Conservation (phyloP, 1,139 yeast genomes). For the Debaryomyces psychrophilus region DNA sequence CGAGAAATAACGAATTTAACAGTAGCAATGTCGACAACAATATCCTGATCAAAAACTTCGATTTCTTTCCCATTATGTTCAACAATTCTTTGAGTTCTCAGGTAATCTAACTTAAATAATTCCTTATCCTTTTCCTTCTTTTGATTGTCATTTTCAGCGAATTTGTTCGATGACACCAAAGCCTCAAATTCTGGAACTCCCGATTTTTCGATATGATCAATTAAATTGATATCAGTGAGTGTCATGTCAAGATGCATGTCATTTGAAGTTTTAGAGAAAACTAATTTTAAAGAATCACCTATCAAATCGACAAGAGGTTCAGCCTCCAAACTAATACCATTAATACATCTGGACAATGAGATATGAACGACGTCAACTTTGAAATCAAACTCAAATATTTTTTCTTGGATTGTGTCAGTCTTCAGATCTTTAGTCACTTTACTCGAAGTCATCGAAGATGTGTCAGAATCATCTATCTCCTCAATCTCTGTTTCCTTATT, state of each 20-base stretch:
- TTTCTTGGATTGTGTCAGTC: slow-evolving; percentile 49
- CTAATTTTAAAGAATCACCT: slow-evolving; percentile 65
- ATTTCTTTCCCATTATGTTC: slow-evolving; percentile 56
- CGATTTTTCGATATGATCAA: slow-evolving; percentile 73
- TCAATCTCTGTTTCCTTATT: slow-evolving; percentile 24
- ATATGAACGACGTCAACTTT: slow-evolving; percentile 65
- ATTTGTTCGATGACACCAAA: slow-evolving; percentile 68
- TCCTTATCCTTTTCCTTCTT: slow-evolving; percentile 38
- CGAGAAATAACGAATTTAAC: slow-evolving; percentile 77
- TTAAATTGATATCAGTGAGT: slow-evolving; percentile 66
- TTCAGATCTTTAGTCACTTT: slow-evolving; percentile 9
- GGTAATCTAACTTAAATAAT: slow-evolving; percentile 65
- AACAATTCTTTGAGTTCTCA: slow-evolving; percentile 64
- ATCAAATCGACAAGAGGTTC: slow-evolving; percentile 72
- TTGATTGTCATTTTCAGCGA: slow-evolving; percentile 34
- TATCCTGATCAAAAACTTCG: slow-evolving; percentile 77
- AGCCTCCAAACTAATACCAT: slow-evolving; percentile 61
- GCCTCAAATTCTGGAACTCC: slow-evolving; percentile 67
- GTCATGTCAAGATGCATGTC: slow-evolving; percentile 70
- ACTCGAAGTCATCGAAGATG: slow-evolving; percentile 13
- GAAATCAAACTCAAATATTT: slow-evolving; percentile 69
- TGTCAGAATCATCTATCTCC: slow-evolving; percentile 25
- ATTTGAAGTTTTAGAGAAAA: slow-evolving; percentile 59
- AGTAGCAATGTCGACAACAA: slow-evolving; percentile 77
- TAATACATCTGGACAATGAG: slow-evolving; percentile 67